Evolutionary conservation across 371 early-diverging fungal genomes (phyloP).

Genomic region (Mucor sp.): DNA sequence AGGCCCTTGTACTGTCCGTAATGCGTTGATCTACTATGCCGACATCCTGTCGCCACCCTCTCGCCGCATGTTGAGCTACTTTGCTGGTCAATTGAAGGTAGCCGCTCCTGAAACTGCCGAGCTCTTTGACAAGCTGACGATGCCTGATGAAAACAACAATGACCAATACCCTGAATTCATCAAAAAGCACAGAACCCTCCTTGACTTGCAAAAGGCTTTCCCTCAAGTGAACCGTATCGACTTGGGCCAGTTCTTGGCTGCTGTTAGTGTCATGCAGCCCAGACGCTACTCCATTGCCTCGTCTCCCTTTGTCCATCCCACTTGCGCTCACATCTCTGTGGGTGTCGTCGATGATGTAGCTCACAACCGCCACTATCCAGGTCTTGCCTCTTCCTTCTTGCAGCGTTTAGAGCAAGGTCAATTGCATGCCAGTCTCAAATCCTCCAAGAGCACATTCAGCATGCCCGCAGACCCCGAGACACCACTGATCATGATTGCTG

Average conservation of each 20-base stretch:
- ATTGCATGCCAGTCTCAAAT: slow-evolving; percentile 34
- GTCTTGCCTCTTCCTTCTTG: slow-evolving; percentile 44
- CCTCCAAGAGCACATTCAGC: slow-evolving; percentile 35
- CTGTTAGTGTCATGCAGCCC: slow-evolving; percentile 47
- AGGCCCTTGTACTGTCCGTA: slow-evolving; percentile 52
- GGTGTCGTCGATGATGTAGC: slow-evolving; percentile 43
- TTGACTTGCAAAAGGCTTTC: slow-evolving; percentile 44
- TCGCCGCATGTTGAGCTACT: slow-evolving; percentile 36
- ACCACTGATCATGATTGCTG: slow-evolving; percentile 59
- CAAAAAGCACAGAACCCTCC: slow-evolving; percentile 41
- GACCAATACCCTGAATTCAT: slow-evolving; percentile 43
- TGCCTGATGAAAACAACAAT: slow-evolving; percentile 33
- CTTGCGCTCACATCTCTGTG: slow-evolving; percentile 31
- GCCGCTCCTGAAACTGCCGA: slow-evolving; percentile 31
- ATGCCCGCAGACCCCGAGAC: slow-evolving; percentile 33
- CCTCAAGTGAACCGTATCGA: slow-evolving; percentile 46
- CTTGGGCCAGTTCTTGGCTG: slow-evolving; percentile 46
- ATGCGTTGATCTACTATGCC: slow-evolving; percentile 47
- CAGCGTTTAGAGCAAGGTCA: neutral
- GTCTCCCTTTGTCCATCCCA: slow-evolving; percentile 34
- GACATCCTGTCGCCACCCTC: slow-evolving; percentile 50
- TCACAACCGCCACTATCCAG: slow-evolving; percentile 35
- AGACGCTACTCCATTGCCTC: slow-evolving; percentile 59
- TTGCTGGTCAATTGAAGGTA: slow-evolving; percentile 41
- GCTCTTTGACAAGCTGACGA: slow-evolving; percentile 24